A percentile compares a stretch with the other conserved stretches of the same genome.
These are phyloP conservation scores for Agaricales sp. DNA, from an alignment of 1,284 basidiomycete genomes.

Conservation along the genomic window DNA sequence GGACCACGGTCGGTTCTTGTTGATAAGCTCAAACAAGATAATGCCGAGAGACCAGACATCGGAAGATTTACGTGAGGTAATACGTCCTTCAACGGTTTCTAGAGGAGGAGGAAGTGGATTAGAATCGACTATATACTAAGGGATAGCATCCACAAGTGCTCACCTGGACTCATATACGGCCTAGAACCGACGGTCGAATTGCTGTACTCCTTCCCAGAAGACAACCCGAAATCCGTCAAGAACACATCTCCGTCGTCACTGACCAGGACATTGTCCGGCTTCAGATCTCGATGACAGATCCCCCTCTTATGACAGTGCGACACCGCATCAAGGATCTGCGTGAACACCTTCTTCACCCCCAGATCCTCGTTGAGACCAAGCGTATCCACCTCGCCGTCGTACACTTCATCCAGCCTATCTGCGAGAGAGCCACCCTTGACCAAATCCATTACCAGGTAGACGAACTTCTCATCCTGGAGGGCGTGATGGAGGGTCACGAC, in stretches of 20 bases:
- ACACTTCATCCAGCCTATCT: background rate
- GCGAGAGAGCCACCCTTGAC: background rate
- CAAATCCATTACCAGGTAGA: background rate
- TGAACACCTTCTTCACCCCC: background rate
- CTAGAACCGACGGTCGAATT: background rate
- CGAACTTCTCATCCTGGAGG: too few relatives aligned
- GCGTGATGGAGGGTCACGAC: too few relatives aligned
- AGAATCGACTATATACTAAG: background rate
- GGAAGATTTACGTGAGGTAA: too few relatives aligned
- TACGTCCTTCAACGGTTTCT: background rate
- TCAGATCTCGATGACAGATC: too few relatives aligned
- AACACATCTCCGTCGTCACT: background rate
- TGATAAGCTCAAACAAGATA: background rate
- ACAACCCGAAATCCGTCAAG: conserved; percentile 6
- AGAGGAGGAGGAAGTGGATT: background rate
- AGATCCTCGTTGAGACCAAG: too few relatives aligned
- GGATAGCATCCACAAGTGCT: too few relatives aligned
- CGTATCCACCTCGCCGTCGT: too few relatives aligned
- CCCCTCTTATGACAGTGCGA: conserved; percentile 2
- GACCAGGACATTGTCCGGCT: conserved; percentile 7
- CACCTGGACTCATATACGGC: conserved; percentile 2
- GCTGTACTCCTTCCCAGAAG: background rate
- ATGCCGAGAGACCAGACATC: background rate
- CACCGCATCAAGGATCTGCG: conserved; percentile 6
- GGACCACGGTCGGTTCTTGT: background rate